phyloP scores from a whole-genome alignment of 2,329 filamentous ascomycete genomes.

The Taxawa tesnikishii region DNA sequence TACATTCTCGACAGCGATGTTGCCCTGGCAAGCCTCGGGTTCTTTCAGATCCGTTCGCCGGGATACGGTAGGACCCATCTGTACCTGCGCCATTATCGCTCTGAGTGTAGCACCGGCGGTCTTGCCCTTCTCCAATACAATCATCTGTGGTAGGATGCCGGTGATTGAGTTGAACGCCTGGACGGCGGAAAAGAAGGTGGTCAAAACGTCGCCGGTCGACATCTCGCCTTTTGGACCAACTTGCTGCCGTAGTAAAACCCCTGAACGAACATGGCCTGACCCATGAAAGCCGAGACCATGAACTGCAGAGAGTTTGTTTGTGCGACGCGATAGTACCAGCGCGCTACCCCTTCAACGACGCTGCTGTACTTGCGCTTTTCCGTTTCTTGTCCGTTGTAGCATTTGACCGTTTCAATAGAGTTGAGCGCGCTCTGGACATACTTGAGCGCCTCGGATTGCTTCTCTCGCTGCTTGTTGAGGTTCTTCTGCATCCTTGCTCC shows the following conservation, averaged over 20 bases:
- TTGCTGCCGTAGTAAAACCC: conserved; percentile 81
- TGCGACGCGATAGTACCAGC: conserved; percentile 56
- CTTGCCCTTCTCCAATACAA: conserved; percentile 68
- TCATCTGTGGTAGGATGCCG: conserved; percentile 60
- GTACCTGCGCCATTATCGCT: conserved; percentile 25
- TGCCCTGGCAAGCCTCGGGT: conserved; percentile 42
- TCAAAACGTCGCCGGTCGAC: conserved; percentile 57
- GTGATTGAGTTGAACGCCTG: conserved; percentile 66
- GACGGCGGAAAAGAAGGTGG: conserved; percentile 74
- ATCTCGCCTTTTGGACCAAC: conserved; percentile 49
- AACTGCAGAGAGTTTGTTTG: conserved; percentile 59
- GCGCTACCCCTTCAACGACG: conserved; percentile 45
- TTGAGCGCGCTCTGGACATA: conserved; percentile 55
- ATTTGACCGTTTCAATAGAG: conserved; percentile 77
- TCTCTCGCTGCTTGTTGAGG: conserved; percentile 55
- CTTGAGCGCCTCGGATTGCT: conserved; percentile 60
- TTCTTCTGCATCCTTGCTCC: conserved; percentile 50
- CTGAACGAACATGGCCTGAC: conserved; percentile 67
- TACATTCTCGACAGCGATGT: conserved; percentile 59
- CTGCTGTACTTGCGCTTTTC: conserved; percentile 55
- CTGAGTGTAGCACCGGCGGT: conserved; percentile 56
- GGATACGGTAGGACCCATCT: conserved; percentile 9
- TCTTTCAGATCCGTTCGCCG: conserved; percentile 11
- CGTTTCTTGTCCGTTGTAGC: conserved; percentile 61
- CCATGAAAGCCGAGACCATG: conserved; percentile 60